Conservation (phyloP, 2,329 filamentous ascomycete genomes). For the Escovopsis sp. region DNA sequence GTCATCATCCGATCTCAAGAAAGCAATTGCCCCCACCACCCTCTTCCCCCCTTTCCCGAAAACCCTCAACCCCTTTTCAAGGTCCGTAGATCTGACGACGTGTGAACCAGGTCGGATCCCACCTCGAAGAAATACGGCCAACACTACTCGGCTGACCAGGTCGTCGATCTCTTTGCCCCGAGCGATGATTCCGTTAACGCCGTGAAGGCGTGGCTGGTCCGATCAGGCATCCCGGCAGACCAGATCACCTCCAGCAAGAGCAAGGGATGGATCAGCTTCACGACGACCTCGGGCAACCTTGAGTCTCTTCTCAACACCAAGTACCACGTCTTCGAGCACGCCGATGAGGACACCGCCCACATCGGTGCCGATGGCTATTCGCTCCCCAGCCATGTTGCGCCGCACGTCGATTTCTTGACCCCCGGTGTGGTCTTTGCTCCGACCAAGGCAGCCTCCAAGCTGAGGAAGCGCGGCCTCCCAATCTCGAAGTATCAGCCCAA, state of each 20-base stretch:
- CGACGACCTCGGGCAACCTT: constrained; percentile 36
- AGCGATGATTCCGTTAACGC: constrained; percentile 28
- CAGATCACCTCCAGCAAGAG: constrained; percentile 34
- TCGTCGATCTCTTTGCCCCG: constrained; percentile 28
- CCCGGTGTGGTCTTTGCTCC: constrained; percentile 17
- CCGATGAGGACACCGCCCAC: constrained; percentile 15
- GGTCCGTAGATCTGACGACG: too few relatives aligned
- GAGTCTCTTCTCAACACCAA: constrained; percentile 36
- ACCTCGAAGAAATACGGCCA: constrained; percentile 28
- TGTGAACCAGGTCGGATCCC: constrained; percentile 24
- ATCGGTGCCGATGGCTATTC: constrained; percentile 27
- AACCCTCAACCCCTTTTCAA: neutral
- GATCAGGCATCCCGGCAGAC: constrained; percentile 31
- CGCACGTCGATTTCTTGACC: constrained; percentile 26
- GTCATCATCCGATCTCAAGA: neutral
- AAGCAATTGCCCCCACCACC: too few relatives aligned
- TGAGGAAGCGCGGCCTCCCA: neutral
- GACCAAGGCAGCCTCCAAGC: neutral
- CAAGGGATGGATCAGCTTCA: constrained; percentile 38
- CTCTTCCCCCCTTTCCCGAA: neutral
- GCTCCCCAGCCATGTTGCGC: constrained; percentile 20
- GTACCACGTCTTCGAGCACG: constrained; percentile 34
- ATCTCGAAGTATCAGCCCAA: neutral
- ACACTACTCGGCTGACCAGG: constrained; percentile 28
- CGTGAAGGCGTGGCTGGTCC: constrained; percentile 37